Evolutionary conservation across 768 basidiomycete species (phyloP), one percentile per base, ranked within the genome.

Genomic region (Hygrocybe punicea): DNA sequence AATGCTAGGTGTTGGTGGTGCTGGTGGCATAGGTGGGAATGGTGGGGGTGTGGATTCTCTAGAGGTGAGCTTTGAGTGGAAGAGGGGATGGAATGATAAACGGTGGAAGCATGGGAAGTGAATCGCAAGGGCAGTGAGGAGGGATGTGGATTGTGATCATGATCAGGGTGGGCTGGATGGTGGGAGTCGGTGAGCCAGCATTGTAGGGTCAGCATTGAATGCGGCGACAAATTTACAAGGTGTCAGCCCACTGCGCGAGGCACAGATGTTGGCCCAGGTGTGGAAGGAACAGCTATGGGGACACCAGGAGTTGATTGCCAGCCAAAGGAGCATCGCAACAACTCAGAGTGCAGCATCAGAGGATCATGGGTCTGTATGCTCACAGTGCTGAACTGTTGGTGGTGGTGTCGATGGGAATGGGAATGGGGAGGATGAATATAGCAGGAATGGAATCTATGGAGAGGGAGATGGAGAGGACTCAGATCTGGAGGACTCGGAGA

Each of bases 401-500:
- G 58, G 46, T 36, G 13, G 19, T 47, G 53, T 16, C n/a, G n/a
- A n/a, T 37, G 29, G 40, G 35, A 33, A n/a, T 11, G 9, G 45
- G 8, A 55, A 8, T n/a, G n/a, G n/a, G n/a, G n/a, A n/a, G n/a
- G n/a, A n/a, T n/a, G n/a, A n/a, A n/a, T n/a, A n/a, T n/a, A n/a
- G n/a, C n/a, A n/a, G n/a, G 48, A 29, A 39, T 54, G 58, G 46
- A 44, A 56, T 52, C 17, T 59, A 61, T n/a, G 60, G 65, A 9
- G 73, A 70, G 14, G 84, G 85, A 48, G 80, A 81, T 1, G 91
- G 79, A 0, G 86, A 89, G 16, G 93, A 94, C 45, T 93, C 90
- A 58, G 96, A 98, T 61, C 91, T 94, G 0, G 95, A 98, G 67
- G 96, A 98, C 66, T 92, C 91, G 44, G 95, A 98, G 71, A 94